These are phyloP conservation scores for Lasiodiplodia hormozganensis DNA, from an alignment of 2,329 filamentous ascomycete genomes.

Conservation along the genomic window DNA sequence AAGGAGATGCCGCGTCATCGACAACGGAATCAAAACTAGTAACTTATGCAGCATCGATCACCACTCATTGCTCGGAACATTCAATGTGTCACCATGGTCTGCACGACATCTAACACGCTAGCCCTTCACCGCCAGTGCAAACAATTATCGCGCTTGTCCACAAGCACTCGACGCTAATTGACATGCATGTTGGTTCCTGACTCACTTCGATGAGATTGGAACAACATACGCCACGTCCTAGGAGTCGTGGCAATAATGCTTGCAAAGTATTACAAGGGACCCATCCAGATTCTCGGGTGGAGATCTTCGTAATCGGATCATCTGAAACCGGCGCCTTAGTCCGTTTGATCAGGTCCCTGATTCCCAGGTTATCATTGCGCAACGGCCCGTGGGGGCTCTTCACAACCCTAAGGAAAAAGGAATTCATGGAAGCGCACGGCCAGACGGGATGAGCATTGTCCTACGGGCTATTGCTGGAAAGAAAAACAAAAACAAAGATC, in stretches of 20 bases:
- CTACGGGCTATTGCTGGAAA: not conserved
- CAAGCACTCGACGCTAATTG: not conserved
- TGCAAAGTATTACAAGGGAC: not conserved
- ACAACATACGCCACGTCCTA: not conserved
- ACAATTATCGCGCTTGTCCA: not conserved
- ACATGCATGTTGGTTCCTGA: not conserved
- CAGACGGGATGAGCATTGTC: not conserved
- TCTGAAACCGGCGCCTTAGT: not conserved
- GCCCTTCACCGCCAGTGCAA: not conserved
- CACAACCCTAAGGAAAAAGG: not conserved
- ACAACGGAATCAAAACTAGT: not conserved
- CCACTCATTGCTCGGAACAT: not conserved
- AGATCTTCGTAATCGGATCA: not conserved
- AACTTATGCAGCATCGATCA: not conserved
- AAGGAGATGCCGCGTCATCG: not conserved
- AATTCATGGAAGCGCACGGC: not conserved
- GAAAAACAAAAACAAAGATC: not conserved
- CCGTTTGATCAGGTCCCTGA: not conserved
- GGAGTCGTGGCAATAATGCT: not conserved
- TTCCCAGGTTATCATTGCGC: not conserved
- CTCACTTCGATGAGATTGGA: not conserved
- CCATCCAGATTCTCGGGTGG: not conserved
- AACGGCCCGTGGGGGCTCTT: not conserved
- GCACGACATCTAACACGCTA: not conserved
- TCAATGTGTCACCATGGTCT: not conserved